These are phyloP conservation scores for Scheffersomyces illinoinensis DNA, from an alignment of 1,139 yeast genomes.

Conservation along the genomic window DNA sequence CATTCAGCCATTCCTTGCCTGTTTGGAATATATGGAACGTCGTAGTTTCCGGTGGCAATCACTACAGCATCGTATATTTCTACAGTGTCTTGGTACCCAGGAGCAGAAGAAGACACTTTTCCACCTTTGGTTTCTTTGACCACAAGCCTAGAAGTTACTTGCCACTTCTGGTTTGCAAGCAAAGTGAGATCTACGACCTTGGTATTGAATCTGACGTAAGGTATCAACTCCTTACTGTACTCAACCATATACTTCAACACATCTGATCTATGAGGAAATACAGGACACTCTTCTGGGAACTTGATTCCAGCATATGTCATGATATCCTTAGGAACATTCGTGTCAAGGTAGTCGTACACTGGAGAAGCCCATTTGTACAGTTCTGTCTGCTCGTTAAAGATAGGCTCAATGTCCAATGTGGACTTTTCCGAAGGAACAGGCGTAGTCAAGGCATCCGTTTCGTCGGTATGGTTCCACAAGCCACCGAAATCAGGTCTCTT, in stretches of 20 bases:
- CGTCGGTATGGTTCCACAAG: conserved; percentile 48
- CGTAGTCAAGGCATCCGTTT: conserved; percentile 14
- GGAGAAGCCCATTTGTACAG: conserved; percentile 41
- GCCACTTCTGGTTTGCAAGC: conserved; percentile 1
- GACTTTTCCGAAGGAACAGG: conserved; percentile 22
- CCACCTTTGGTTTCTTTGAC: conserved; percentile 24
- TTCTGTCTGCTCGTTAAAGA: conserved; percentile 14
- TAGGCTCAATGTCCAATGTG: conserved; percentile 15
- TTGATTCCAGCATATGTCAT: conserved; percentile 58
- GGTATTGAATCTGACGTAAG: conserved; percentile 23
- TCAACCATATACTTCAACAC: conserved; percentile 48
- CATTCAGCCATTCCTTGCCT: conserved; percentile 56
- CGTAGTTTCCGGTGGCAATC: conserved; percentile 59
- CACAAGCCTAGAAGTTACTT: conserved; percentile 26
- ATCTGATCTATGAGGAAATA: conserved; percentile 50
- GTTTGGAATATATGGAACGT: conserved; percentile 56
- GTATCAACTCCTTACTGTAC: conserved; percentile 24
- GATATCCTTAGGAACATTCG: conserved; percentile 58
- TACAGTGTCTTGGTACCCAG: conserved; percentile 10
- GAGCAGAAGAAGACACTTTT: conserved; percentile 2
- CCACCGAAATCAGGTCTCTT: conserved; percentile 51
- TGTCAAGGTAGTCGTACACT: conserved; percentile 53
- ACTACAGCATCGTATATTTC: conserved; percentile 50
- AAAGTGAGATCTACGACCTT: conserved; percentile 32
- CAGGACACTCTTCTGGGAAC: conserved; percentile 40